Base-by-base conservation (phyloP, 148 eudicot genomes). In the Vaccinium macrocarpon region DNA sequence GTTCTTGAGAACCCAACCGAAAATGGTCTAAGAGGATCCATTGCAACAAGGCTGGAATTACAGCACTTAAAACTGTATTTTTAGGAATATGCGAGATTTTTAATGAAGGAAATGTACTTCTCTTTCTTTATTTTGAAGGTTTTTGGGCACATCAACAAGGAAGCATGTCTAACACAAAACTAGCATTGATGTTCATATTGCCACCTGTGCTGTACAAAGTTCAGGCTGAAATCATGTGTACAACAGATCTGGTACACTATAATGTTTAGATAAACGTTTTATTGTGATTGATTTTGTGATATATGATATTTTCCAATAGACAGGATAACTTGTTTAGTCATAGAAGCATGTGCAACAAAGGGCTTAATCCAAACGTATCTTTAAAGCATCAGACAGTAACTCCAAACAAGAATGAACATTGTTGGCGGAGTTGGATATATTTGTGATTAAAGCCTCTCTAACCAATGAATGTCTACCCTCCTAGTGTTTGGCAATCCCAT, bases 61-160 rank as follows among this genome's bases (percentile, higher is more conserved):
- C 32, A 48, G 56, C 55, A 48, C 32, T 48, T 76, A 76, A 74
- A 75, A 32, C 49, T 16, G 79, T 46, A 76, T 42, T 42, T 48
- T 8, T 76, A 23, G 14, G 23, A 38, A 50, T 49, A 48, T 76
- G 4, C 50, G 25, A 48, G 56, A 68, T 68, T 27, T 27, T 27
- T 68, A 18, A 18, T 11, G 79, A 76, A 49, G 56, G 56, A 74
- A 74, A 74, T 74, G 25, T 42, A 51, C 19, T 72, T 73, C 78
- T 72, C 23, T 46, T 48, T 75, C 78, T 75, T 75, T 46, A 16
- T 48, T 16, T 73, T 23, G 18, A 32, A 72, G n/a, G 48, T 35
- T 42, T 14, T 46, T 42, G 53, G 53, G 78, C 52, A 74, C 42
- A 74, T 74, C 78, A 1, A 29, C 79, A n/a, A 76, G 79, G 56